Conservation (phyloP, 306 rosid species). For the Trifolium repens region DNA sequence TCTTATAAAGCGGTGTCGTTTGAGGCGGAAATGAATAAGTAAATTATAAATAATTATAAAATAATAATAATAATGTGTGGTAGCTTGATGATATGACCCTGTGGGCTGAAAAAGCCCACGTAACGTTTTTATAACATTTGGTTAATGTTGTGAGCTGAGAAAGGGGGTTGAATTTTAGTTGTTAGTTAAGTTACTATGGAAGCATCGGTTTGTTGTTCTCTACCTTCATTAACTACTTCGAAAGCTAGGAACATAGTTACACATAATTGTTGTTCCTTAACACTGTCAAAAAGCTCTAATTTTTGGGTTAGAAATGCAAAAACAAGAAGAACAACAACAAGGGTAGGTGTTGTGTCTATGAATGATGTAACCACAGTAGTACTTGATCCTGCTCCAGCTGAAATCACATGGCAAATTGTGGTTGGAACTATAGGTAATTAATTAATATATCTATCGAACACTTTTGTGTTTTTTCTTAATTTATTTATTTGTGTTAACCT, state of each 20-base stretch:
- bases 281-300: background rate
- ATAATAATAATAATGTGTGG: slow-evolving; percentile 31
- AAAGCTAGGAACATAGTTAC: slow-evolving; percentile 36
- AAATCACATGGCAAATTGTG: slow-evolving; percentile 54
- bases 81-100: slow-evolving; percentile 51
- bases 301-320: slow-evolving; percentile 20
- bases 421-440: slow-evolving; percentile 50
- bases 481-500: background rate
- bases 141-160: background rate
- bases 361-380: slow-evolving; percentile 45
- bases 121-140: slow-evolving; percentile 40
- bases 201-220: slow-evolving; percentile 38
- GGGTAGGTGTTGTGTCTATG: slow-evolving; percentile 24
- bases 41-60: too few relatives aligned
- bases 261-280: background rate
- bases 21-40: too few relatives aligned
- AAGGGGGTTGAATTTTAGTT: background rate
- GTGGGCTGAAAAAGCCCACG: slow-evolving; percentile 41
- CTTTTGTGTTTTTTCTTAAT: background rate
- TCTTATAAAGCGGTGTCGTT: too few relatives aligned
- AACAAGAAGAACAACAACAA: slow-evolving; percentile 21
- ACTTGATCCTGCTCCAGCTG: slow-evolving; percentile 47
- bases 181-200: slow-evolving; percentile 49
- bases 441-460: background rate
- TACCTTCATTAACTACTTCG: slow-evolving; percentile 31